Base-by-base conservation (phyloP, 768 basidiomycete species). In the Xerocomus brunneocitrinus region DNA sequence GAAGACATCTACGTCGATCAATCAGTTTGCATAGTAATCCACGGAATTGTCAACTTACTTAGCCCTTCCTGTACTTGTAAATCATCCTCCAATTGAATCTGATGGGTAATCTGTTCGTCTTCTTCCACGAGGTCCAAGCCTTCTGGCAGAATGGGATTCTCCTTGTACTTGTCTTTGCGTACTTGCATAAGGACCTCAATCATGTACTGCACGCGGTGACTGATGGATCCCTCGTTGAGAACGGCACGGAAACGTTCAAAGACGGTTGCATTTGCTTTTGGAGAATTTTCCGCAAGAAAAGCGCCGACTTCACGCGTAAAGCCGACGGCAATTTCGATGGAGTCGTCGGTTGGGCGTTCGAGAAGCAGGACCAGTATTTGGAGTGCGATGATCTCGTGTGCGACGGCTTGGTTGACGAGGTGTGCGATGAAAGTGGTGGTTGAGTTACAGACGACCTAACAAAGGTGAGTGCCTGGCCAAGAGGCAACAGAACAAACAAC, bases 151-250 rank as follows among this genome's bases (percentile, higher is more conserved):
- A 93, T 84, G 16, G 95, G 95, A 68, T 99, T 98, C 66, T 98
- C 97, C 79, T 98, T 98, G 79, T 91, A 98, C 72, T 93, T 95
- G 77, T 99, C 97, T 76, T 97, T 98, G 61, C 97, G 80, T 8
- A 97, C 91, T 72, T 98, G 97, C 91, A 99, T 98, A 44, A 98
- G 78, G 3, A 98, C 97, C 73, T 98, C 97, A 61, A 99, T 92
- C 97, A 98, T 98, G 73, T 98, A 99, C 67, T 98, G 97, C 28
- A 95, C 91, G 61, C 97, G 84, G 62, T 98, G 94, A 64, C 91
- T 94, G 70, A 99, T 95, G 41, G 80, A 76, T 25, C 93, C 93
- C 69, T 98, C 97, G 70, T 98, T 97, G 32, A 99, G 76, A 8
- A 98, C 93, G 1, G 92, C 91, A 43, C 97, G 87, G 83, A 98